phyloP scores from a whole-genome alignment of 2,329 filamentous ascomycete genomes.

The Sporothrix humicola region DNA sequence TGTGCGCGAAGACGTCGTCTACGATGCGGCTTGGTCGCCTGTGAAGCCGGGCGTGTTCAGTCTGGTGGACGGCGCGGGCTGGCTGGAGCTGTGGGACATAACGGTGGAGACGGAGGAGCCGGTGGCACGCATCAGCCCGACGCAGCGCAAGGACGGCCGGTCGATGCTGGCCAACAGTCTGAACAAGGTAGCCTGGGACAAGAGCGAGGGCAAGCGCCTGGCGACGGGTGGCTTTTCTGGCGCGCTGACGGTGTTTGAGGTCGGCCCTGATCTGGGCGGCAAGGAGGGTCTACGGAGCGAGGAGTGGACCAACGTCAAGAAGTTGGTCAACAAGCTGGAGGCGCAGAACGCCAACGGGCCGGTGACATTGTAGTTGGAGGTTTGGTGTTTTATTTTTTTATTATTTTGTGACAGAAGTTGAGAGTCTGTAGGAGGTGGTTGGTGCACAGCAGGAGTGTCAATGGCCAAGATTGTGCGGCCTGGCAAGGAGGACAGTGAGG shows the following conservation, averaged over 20 bases:
- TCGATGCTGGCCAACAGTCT: constrained; percentile 81
- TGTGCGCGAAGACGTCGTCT: constrained; percentile 92
- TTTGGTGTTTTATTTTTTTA: background rate
- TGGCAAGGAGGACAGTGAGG: too few relatives aligned
- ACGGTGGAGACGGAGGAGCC: constrained; percentile 92
- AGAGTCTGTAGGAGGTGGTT: background rate
- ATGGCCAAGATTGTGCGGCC: too few relatives aligned
- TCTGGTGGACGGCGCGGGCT: constrained; percentile 89
- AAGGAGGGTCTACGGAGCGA: constrained; percentile 81
- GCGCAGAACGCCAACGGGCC: constrained; percentile 55
- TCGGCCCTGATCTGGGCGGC: constrained; percentile 80
- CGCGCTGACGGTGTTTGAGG: constrained; percentile 89
- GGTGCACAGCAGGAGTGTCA: background rate
- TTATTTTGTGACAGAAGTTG: background rate
- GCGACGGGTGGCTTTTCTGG: constrained; percentile 93
- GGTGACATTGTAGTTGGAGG: constrained; percentile 19
- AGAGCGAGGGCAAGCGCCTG: constrained; percentile 81
- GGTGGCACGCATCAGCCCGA: constrained; percentile 78
- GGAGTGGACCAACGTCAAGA: constrained; percentile 94
- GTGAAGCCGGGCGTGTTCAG: constrained; percentile 93
- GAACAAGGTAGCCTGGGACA: constrained; percentile 95
- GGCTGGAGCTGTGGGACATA: constrained; percentile 93
- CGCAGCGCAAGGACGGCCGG: constrained; percentile 65
- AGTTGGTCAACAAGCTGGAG: constrained; percentile 79
- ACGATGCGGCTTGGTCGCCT: constrained; percentile 94